These are phyloP conservation scores for Colletotrichum cuscutae DNA, from an alignment of 2,329 filamentous ascomycete genomes.

Conservation along the genomic window DNA sequence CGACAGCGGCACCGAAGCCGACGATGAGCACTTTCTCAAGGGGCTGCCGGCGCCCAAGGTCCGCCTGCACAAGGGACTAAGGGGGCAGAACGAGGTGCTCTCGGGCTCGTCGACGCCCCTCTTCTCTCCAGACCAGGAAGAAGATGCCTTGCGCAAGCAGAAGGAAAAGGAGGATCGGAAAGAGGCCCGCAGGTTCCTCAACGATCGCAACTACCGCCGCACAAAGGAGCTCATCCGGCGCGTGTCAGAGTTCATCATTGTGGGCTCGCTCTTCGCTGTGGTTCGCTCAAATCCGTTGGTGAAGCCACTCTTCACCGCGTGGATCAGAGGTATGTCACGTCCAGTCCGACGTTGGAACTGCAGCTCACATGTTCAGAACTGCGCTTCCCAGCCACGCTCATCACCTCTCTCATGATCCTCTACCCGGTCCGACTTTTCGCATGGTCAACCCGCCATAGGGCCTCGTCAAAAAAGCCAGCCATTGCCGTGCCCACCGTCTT, in stretches of 20 bases:
- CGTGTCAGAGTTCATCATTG: slow-evolving; percentile 61
- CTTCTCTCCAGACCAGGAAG: slow-evolving; percentile 59
- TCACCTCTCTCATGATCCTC: slow-evolving; percentile 53
- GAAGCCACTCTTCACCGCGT: slow-evolving; percentile 54
- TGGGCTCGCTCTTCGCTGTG: slow-evolving; percentile 60
- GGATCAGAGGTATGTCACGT: slow-evolving; percentile 58
- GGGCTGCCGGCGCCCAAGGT: slow-evolving; percentile 83
- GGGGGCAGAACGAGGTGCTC: slow-evolving; percentile 65
- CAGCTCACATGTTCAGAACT: slow-evolving; percentile 53
- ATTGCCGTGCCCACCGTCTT: slow-evolving; percentile 77
- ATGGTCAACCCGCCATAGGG: slow-evolving; percentile 56
- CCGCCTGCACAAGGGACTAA: slow-evolving; percentile 80
- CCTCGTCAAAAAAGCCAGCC: slow-evolving; percentile 50
- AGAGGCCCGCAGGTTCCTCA: slow-evolving; percentile 29
- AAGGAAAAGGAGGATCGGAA: slow-evolving; percentile 19
- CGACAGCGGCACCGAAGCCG: slow-evolving; percentile 94
- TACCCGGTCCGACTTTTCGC: slow-evolving; percentile 71
- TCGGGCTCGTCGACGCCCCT: slow-evolving; percentile 67
- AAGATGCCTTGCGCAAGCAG: slow-evolving; percentile 37
- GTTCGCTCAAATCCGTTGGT: slow-evolving; percentile 59
- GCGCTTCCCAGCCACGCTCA: slow-evolving; percentile 47
- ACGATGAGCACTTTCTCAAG: slow-evolving; percentile 91
- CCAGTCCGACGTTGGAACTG: not conserved
- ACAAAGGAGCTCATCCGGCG: slow-evolving; percentile 64
- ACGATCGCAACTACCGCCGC: slow-evolving; percentile 48